A percentile compares a stretch with the other conserved stretches of the same genome.
These are phyloP conservation scores for Meyerozyma guilliermondii DNA, from an alignment of 1,139 yeast genomes.

Conservation along the genomic window DNA sequence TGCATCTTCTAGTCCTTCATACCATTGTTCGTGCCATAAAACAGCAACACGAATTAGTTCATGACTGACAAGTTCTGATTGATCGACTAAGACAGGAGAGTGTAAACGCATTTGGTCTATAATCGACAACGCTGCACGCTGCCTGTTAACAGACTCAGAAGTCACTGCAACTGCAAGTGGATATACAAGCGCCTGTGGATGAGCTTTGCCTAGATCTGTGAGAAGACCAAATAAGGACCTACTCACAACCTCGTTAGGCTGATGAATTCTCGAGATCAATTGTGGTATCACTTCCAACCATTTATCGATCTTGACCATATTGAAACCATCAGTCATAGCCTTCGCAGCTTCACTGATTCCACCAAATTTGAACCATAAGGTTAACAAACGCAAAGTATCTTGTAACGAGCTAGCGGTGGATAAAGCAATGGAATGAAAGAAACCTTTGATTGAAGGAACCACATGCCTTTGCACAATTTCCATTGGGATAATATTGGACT, in stretches of 20 bases:
- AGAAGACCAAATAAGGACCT: slow-evolving; percentile 73
- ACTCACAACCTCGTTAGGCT: slow-evolving; percentile 83
- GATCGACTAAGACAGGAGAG: slow-evolving; percentile 79
- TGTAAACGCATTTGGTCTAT: slow-evolving; percentile 91
- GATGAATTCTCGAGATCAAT: slow-evolving; percentile 92
- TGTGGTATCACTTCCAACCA: slow-evolving; percentile 98
- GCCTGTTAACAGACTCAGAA: slow-evolving; percentile 84
- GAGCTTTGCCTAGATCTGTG: slow-evolving; percentile 87
- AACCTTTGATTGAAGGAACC: slow-evolving; percentile 91
- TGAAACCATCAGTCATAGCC: slow-evolving; percentile 88
- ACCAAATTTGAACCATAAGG: slow-evolving; percentile 95
- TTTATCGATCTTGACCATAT: slow-evolving; percentile 82
- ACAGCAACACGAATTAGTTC: slow-evolving; percentile 94
- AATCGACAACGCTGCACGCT: slow-evolving; percentile 86
- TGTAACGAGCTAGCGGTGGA: slow-evolving; percentile 86
- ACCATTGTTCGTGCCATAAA: slow-evolving; percentile 97
- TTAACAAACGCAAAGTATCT: slow-evolving; percentile 83
- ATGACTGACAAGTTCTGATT: slow-evolving; percentile 89
- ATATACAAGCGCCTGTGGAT: slow-evolving; percentile 94
- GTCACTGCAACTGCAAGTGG: slow-evolving; percentile 96
- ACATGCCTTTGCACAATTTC: slow-evolving; percentile 80
- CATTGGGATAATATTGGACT: slow-evolving; percentile 34
- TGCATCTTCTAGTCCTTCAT: slow-evolving; percentile 96
- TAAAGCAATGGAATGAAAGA: slow-evolving; percentile 88
- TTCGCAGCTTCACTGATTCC: slow-evolving; percentile 87